These are phyloP conservation scores for Penicillium sclerotigenum DNA, from an alignment of 2,329 filamentous ascomycete species.

Conservation along the genomic window DNA sequence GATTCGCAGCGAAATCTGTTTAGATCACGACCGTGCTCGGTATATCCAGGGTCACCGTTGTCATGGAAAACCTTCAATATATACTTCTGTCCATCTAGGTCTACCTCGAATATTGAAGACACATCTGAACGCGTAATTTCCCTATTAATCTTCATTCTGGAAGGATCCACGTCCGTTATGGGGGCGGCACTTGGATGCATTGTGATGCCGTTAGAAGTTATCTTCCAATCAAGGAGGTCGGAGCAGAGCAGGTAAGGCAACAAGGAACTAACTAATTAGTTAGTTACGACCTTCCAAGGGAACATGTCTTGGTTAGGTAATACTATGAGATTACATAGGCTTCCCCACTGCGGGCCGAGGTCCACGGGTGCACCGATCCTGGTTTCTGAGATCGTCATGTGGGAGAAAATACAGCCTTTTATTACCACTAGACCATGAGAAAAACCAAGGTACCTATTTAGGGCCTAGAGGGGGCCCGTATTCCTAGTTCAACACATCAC, in stretches of 20 bases:
- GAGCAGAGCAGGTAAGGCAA: not conserved
- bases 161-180: not conserved
- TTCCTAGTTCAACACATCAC: too few species aligned
- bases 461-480: too few species aligned
- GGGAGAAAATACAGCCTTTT: too few species aligned
- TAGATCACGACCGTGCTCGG: conserved; percentile 23
- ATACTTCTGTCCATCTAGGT: conserved; percentile 14
- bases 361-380: too few species aligned
- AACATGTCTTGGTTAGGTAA: too few species aligned
- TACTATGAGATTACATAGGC: too few species aligned
- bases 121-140: conserved; percentile 9
- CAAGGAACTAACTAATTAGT: too few species aligned
- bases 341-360: too few species aligned
- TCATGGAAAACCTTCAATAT: conserved; percentile 23
- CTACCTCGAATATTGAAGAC: conserved; percentile 18
- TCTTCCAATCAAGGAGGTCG: not conserved
- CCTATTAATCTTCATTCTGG: conserved; percentile 5
- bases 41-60: conserved; percentile 25
- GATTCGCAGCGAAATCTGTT: conserved; percentile 26
- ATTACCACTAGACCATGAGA: too few species aligned
- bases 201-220: not conserved
- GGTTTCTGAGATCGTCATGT: too few species aligned
- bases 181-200: not conserved
- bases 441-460: too few species aligned
- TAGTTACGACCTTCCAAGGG: too few species aligned